Percentiles rank a stretch among this genome's conserved stretches.
phyloP scores from a whole-genome alignment of 352 stramenopile genomes.

The Aphanomyces euteiches region DNA sequence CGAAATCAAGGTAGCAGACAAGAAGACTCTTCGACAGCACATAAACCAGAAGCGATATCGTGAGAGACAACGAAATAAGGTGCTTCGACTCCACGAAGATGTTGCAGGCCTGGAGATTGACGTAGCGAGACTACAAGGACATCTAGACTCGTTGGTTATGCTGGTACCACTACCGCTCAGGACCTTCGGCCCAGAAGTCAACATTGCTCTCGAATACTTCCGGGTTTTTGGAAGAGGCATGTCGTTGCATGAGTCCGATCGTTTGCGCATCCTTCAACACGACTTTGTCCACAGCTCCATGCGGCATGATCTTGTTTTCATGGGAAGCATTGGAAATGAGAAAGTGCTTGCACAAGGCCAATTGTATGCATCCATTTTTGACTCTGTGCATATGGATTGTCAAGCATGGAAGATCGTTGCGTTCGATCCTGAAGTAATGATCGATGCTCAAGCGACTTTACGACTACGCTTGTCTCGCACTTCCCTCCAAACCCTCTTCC shows the following conservation, averaged over 20 bases:
- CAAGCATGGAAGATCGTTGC: conserved; percentile 44
- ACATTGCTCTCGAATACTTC: conserved; percentile 18
- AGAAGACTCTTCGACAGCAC: conserved; percentile 8
- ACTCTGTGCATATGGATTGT: conserved; percentile 39
- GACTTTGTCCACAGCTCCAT: conserved; percentile 26
- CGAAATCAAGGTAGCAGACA: conserved; percentile 4
- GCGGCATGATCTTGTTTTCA: conserved; percentile 19
- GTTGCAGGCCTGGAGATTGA: neutral
- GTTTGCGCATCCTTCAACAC: neutral
- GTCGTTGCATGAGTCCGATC: neutral
- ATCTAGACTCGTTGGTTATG: neutral
- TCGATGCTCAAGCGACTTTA: conserved; percentile 44
- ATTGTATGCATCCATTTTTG: conserved; percentile 57
- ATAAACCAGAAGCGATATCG: conserved; percentile 24
- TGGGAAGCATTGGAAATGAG: conserved; percentile 36
- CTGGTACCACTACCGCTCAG: neutral
- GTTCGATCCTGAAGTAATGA: conserved; percentile 46
- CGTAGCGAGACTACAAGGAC: conserved; percentile 13
- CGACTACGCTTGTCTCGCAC: conserved; percentile 47
- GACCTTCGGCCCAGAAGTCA: neutral
- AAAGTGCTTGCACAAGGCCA: conserved; percentile 57
- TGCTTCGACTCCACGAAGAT: neutral
- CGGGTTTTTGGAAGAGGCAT: conserved; percentile 2
- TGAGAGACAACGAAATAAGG: neutral
- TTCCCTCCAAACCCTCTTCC: conserved; percentile 67